Evolutionary conservation across 768 basidiomycete species (phyloP), one percentile per base, ranked within the genome.

Genomic region (Termitomyces sp.): DNA sequence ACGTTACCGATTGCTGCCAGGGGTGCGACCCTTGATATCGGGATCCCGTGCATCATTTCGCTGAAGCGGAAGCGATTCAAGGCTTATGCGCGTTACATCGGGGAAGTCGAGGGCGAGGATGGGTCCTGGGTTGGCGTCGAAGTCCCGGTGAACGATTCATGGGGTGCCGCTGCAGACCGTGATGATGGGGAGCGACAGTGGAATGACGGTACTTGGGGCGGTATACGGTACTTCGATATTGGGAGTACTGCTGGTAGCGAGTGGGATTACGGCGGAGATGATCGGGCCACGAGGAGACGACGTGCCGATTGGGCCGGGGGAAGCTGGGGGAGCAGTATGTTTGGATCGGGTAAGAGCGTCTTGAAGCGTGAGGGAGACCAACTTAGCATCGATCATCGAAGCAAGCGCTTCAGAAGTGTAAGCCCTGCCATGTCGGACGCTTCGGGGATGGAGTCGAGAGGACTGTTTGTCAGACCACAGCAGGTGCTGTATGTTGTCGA

Each of bases 71-170:
- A n/a, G n/a, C n/a, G n/a, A n/a, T n/a, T n/a, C 80, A 86, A 89
- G 50, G 93, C 93, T 0, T 88, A 85, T 65, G 93, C 92, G 22
- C 77, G 93, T 5, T 95, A 95, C 68, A 93, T 95, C 52, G 93
- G 90, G 6, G 91, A 93, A 67, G 86, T 95, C 2, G 79, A 83
- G 49, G 93, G 93, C 37, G 90, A 93, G 69, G 63, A 67, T 5
- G 93, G 93, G 1, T 85, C 90, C 0, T 95, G 93, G 93, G 90
- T 95, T 7, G 93, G 93, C 14, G 90, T 95, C 16, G 93, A 95
- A 69, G 90, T 94, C 12, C 91, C 92, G 1, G 75, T 93, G 55
- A 71, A 70, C 57, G 72, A 75, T 57, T 59, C 68, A 42, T 62
- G 63, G 55, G 66, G 74, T 56, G 62, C 64, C 50, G 58, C 55